Evolutionary conservation across 768 basidiomycete species (phyloP).

Genomic region (Neoboletus magnificus): DNA sequence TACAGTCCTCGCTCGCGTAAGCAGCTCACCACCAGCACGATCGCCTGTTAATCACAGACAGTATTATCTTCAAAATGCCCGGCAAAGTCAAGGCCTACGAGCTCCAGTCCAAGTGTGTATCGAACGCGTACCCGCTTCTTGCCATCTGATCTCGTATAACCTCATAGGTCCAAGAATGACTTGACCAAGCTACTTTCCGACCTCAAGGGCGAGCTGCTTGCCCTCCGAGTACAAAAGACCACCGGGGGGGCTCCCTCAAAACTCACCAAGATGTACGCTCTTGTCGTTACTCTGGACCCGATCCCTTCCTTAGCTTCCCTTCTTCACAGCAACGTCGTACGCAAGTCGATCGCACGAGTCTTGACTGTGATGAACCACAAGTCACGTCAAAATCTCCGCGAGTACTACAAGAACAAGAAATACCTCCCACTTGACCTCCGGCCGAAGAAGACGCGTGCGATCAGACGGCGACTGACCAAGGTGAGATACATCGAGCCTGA

Average conservation of each 20-base stretch:
- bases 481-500: constrained; percentile 40
- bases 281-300: not conserved
- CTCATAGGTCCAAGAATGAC: constrained; percentile 88
- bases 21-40: constrained; percentile 28
- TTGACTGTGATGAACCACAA: constrained; percentile 99
- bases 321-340: constrained; percentile 77
- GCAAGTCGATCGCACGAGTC: constrained; percentile 98
- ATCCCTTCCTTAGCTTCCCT: not conserved
- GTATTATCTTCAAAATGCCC: constrained; percentile 59
- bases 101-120: constrained; percentile 87
- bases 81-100: constrained; percentile 95
- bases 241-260: constrained; percentile 94
- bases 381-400: constrained; percentile 91
- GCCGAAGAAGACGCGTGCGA: constrained; percentile 96
- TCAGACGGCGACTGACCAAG: constrained; percentile 91
- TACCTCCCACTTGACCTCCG: constrained; percentile 97
- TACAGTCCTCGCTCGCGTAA: constrained; percentile 34
- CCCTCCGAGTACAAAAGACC: constrained; percentile 96
- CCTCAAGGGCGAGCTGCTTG: constrained; percentile 92
- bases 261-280: constrained; percentile 92
- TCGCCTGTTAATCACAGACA: constrained; percentile 32
- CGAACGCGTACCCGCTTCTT: not conserved
- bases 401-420: constrained; percentile 97
- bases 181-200: constrained; percentile 90
- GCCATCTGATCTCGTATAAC: not conserved